phyloP scores from a whole-genome alignment of 495 filamentous ascomycete genomes.

The Neurospora sp. region DNA sequence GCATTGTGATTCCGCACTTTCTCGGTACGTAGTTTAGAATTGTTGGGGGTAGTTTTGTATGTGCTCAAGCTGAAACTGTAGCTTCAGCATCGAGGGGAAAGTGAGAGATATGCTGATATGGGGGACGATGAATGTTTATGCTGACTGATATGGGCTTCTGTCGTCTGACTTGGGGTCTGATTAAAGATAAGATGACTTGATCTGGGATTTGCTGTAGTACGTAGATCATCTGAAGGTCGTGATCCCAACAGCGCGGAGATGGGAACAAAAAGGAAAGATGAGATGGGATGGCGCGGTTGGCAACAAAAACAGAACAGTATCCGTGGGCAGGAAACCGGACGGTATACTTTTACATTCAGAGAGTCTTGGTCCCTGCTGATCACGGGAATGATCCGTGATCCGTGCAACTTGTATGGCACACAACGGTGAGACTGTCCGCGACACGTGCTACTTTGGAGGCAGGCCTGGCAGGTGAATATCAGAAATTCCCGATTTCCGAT shows the following conservation, averaged over 20 bases:
- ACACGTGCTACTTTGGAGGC: not conserved
- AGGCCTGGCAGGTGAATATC: not conserved
- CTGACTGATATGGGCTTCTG: not conserved
- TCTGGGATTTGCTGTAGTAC: not conserved
- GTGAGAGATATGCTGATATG: not conserved
- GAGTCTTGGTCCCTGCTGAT: not conserved
- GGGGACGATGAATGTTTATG: not conserved
- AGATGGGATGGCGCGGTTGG: not conserved
- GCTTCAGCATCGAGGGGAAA: not conserved
- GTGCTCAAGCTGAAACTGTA: not conserved
- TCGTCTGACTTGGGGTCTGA: not conserved
- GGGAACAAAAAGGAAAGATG: not conserved
- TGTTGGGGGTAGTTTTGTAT: not conserved
- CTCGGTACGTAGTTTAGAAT: not conserved
- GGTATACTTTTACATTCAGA: not conserved
- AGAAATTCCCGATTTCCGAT: not conserved
- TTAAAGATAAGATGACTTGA: not conserved
- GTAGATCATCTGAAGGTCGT: not conserved
- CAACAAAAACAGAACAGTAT: not conserved
- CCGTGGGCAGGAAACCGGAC: not conserved
- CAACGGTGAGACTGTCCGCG: not conserved
- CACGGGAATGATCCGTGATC: not conserved
- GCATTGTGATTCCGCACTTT: not conserved
- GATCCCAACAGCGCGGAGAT: not conserved
- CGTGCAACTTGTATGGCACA: not conserved